These are phyloP conservation scores for Bisporella sp. DNA, from an alignment of 2,329 filamentous ascomycete species.

Conservation along the genomic window DNA sequence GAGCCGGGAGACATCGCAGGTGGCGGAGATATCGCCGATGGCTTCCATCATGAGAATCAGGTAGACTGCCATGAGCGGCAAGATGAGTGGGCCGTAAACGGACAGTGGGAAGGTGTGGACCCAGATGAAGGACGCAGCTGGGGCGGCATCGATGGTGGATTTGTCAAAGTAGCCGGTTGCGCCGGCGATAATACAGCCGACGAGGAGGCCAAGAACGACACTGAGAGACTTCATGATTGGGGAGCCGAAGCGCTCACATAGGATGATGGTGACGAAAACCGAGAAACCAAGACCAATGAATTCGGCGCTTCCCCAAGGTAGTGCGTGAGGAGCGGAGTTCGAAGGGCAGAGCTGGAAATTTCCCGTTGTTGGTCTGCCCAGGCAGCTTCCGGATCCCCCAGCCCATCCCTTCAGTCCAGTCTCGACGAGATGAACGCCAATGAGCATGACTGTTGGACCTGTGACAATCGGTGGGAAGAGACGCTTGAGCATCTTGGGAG, in stretches of 20 bases:
- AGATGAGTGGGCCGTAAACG: constrained; percentile 49
- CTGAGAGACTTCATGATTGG: constrained; percentile 65
- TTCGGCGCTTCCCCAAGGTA: constrained; percentile 74
- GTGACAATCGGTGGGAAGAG: constrained; percentile 77
- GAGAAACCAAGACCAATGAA: constrained; percentile 75
- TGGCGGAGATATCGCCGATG: constrained; percentile 75
- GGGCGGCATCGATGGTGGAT: constrained; percentile 64
- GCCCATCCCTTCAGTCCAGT: constrained; percentile 73
- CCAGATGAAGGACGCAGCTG: constrained; percentile 71
- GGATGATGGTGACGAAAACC: constrained; percentile 71
- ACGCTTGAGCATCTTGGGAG: constrained; percentile 59
- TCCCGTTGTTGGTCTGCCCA: constrained; percentile 36
- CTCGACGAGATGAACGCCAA: constrained; percentile 66
- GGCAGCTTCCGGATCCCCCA: constrained; percentile 60
- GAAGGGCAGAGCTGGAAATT: constrained; percentile 61
- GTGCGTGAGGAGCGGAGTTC: constrained; percentile 60
- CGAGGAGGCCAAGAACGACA: constrained; percentile 16
- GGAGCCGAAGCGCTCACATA: constrained; percentile 74
- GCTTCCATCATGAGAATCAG: constrained; percentile 73
- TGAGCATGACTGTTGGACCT: constrained; percentile 64
- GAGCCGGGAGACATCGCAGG: constrained; percentile 71
- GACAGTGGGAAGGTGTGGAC: constrained; percentile 67
- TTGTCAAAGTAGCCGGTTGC: constrained; percentile 73
- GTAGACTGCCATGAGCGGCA: constrained; percentile 49
- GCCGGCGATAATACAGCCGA: constrained; percentile 72